Conservation (phyloP, 768 basidiomycete species). For the Cantharellus anzutake region DNA sequence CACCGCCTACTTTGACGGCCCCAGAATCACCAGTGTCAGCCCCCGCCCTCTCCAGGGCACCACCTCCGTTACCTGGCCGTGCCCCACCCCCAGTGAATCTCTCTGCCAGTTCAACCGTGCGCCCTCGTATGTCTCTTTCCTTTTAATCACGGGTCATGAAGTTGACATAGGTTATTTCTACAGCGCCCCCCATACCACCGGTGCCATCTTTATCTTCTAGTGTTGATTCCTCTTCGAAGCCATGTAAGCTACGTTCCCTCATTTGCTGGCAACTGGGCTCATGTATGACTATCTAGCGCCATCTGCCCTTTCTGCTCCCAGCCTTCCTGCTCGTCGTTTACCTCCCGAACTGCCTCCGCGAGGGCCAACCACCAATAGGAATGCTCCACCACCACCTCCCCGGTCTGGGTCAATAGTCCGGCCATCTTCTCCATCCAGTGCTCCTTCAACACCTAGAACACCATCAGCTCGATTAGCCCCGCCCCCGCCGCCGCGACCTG, state of each 20-base stretch:
- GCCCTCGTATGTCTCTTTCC: background rate
- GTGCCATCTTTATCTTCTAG: conserved; percentile 14
- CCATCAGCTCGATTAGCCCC: background rate
- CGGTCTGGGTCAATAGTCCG: background rate
- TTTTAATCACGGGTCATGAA: background rate
- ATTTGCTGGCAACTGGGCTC: background rate
- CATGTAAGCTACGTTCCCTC: background rate
- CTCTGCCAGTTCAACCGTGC: background rate
- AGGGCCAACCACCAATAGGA: background rate
- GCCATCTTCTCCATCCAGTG: background rate
- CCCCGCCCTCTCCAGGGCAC: conserved; percentile 13
- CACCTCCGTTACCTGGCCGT: conserved; percentile 20
- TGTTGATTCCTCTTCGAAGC: background rate
- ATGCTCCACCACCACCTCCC: background rate
- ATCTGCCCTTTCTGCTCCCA: background rate
- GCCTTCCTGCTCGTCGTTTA: conserved; percentile 11
- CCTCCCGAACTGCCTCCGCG: conserved; percentile 34
- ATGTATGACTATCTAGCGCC: background rate
- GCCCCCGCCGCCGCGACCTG: background rate
- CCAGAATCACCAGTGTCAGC: background rate
- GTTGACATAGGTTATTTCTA: background rate
- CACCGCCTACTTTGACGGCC: background rate
- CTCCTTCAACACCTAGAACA: background rate
- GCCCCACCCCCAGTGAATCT: background rate
- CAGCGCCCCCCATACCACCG: background rate